Evolutionary conservation across 805 yeast species (phyloP).

Genomic region (Zygosaccharomyces lentus): DNA sequence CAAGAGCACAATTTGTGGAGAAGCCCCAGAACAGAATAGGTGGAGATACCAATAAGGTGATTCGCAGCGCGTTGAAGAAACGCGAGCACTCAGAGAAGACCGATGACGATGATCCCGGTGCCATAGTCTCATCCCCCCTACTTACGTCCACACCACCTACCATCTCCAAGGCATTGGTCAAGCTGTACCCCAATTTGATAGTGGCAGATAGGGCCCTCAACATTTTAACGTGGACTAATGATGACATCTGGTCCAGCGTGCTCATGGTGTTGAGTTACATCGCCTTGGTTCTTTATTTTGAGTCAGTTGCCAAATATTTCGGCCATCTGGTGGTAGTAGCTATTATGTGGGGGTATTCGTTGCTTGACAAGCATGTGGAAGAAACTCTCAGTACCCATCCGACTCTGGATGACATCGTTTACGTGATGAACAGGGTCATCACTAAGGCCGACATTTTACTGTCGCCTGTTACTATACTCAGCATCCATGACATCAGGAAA

Average conservation of each 20-base stretch:
- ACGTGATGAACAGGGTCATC: conserved; percentile 67
- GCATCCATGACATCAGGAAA: conserved; percentile 74
- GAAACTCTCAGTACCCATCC: conserved; percentile 62
- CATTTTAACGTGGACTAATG: conserved; percentile 86
- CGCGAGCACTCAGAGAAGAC: conserved; percentile 11
- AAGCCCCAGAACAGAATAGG: conserved; percentile 26
- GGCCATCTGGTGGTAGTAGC: conserved; percentile 76
- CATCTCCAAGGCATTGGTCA: conserved; percentile 75
- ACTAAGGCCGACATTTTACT: conserved; percentile 72
- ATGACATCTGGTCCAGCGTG: conserved; percentile 71
- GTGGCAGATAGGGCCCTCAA: conserved; percentile 66
- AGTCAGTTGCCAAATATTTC: conserved; percentile 67
- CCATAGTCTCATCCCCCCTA: conserved; percentile 65
- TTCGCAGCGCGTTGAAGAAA: conserved; percentile 28
- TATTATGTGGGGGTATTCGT: conserved; percentile 54
- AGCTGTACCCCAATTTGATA: conserved; percentile 80
- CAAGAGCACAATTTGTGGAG: conserved; percentile 31
- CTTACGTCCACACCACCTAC: conserved; percentile 87
- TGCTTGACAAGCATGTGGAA: conserved; percentile 52
- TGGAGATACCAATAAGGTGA: conserved; percentile 26
- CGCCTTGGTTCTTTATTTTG: conserved; percentile 69
- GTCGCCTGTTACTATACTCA: conserved; percentile 76
- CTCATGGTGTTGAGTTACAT: conserved; percentile 46
- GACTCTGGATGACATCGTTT: conserved; percentile 81
- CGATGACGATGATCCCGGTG: conserved; percentile 9